These are phyloP conservation scores for Coemansia sp. DNA, from an alignment of 192 early-diverging fungal genomes.

Conservation along the genomic window DNA sequence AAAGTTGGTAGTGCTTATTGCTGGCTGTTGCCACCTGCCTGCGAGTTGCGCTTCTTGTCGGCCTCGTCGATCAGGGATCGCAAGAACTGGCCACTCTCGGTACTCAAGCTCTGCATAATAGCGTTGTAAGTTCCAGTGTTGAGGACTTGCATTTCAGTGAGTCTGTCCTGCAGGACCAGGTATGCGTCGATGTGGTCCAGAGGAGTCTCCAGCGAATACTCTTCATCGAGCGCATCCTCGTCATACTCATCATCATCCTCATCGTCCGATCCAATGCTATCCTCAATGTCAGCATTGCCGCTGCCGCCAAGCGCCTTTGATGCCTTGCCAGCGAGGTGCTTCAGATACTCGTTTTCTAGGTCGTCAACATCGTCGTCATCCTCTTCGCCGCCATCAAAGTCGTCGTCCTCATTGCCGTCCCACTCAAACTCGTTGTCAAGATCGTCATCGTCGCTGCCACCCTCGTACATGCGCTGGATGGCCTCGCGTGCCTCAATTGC, in stretches of 20 bases:
- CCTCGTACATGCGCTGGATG: conserved; percentile 46
- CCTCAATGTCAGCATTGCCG: conserved; percentile 37
- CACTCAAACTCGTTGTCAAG: conserved; percentile 39
- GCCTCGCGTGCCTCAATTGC: conserved; percentile 49
- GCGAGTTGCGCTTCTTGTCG: conserved; percentile 29
- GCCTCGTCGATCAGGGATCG: conserved; percentile 46
- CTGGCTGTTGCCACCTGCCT: conserved; percentile 6
- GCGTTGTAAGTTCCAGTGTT: conserved; percentile 39
- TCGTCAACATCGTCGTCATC: conserved; percentile 67
- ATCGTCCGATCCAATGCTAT: conserved; percentile 30
- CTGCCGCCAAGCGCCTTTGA: conserved; percentile 46
- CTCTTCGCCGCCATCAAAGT: conserved; percentile 57
- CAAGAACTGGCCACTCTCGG: conserved; percentile 43
- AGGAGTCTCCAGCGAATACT: conserved; percentile 74
- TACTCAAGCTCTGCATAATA: conserved; percentile 32
- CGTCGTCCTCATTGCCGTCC: conserved; percentile 50
- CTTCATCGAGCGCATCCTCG: conserved; percentile 70
- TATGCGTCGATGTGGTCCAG: conserved; percentile 77
- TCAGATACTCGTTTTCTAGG: conserved; percentile 62
- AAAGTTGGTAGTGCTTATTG: background rate
- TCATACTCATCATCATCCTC: conserved; percentile 64
- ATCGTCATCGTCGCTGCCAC: conserved; percentile 35
- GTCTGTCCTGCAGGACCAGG: conserved; percentile 66
- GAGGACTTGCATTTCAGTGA: conserved; percentile 46
- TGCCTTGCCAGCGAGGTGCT: conserved; percentile 59